Percentiles rank a stretch among this genome's conserved stretches.
phyloP scores from a whole-genome alignment of 441 rosid species.

The Jatropha podagrica region DNA sequence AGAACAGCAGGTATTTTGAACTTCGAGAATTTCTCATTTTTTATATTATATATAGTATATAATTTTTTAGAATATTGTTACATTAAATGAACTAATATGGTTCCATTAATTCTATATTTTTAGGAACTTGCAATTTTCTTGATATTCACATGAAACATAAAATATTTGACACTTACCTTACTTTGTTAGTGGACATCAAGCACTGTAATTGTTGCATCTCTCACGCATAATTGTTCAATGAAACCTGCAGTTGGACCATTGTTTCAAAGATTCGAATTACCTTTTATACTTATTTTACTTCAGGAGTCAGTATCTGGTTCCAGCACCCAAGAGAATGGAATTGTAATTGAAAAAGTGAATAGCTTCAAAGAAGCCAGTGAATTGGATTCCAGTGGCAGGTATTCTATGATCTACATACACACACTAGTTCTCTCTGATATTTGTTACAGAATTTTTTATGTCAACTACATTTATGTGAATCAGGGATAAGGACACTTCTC shows the following conservation, averaged over 20 bases:
- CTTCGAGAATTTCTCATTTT: neutral
- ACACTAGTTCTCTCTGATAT: constrained; percentile 17
- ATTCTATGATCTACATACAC: constrained; percentile 22
- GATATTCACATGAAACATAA: too few species aligned
- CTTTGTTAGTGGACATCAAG: neutral
- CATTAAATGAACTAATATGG: too few species aligned
- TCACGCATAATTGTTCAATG: neutral
- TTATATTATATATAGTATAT: neutral
- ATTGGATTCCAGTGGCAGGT: constrained; percentile 52
- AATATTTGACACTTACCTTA: neutral
- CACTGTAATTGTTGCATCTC: neutral
- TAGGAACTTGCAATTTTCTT: too few species aligned
- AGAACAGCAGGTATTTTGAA: constrained; percentile 54
- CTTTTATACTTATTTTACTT: constrained; percentile 13
- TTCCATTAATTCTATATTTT: too few species aligned
- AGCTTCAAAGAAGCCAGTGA: constrained; percentile 37
- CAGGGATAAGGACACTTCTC: constrained; percentile 51
- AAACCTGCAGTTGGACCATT: neutral
- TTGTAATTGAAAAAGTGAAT: constrained; percentile 42
- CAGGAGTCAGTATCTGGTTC: constrained; percentile 63
- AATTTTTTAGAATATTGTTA: neutral
- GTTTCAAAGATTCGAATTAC: neutral
- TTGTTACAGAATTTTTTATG: constrained; percentile 11
- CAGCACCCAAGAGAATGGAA: constrained; percentile 54
- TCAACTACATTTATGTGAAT: constrained; percentile 33